phyloP scores from a whole-genome alignment of 805 yeast genomes.

The Ogataea dorogensis region DNA sequence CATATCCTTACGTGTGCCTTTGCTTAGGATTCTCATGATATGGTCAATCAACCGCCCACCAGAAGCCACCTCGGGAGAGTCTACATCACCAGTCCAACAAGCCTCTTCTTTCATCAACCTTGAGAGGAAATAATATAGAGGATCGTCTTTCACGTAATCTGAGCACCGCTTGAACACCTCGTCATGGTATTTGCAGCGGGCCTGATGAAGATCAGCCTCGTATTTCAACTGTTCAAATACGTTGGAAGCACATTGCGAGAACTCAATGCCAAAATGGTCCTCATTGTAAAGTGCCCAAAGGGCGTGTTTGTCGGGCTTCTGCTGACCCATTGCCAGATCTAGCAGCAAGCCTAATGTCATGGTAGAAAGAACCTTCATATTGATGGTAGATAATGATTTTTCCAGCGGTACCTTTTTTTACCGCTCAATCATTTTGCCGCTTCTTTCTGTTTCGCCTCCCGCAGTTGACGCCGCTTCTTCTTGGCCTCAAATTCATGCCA shows the following conservation, averaged over 20 bases:
- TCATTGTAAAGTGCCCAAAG: conserved; percentile 15
- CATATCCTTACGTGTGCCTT: conserved; percentile 8
- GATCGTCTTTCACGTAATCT: conserved; percentile 8
- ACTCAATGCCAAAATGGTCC: conserved; percentile 15
- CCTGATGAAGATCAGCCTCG: conserved; percentile 1
- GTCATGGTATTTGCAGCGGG: conserved; percentile 12
- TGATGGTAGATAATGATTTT: not conserved
- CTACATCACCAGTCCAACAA: conserved; percentile 8
- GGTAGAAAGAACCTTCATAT: conserved; percentile 1
- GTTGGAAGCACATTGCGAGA: conserved; percentile 15
- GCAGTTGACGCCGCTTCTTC: conserved; percentile 52
- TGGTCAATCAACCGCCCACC: conserved; percentile 5
- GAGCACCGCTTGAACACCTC: conserved; percentile 18
- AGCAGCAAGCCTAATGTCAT: not conserved
- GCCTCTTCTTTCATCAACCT: conserved; percentile 14
- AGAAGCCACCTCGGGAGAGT: conserved; percentile 1
- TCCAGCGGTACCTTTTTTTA: conserved; percentile 4
- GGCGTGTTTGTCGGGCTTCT: conserved; percentile 1
- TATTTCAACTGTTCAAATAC: conserved; percentile 2
- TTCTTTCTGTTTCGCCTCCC: conserved; percentile 26
- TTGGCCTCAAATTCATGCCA: conserved; percentile 98
- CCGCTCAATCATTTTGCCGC: conserved; percentile 10
- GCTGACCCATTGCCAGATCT: not conserved
- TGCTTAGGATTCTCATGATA: conserved; percentile 5
- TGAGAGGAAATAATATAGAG: conserved; percentile 12